These are phyloP conservation scores for Oryza nivara DNA, from an alignment of 176 grass and related monocot genomes.

Conservation along the genomic window DNA sequence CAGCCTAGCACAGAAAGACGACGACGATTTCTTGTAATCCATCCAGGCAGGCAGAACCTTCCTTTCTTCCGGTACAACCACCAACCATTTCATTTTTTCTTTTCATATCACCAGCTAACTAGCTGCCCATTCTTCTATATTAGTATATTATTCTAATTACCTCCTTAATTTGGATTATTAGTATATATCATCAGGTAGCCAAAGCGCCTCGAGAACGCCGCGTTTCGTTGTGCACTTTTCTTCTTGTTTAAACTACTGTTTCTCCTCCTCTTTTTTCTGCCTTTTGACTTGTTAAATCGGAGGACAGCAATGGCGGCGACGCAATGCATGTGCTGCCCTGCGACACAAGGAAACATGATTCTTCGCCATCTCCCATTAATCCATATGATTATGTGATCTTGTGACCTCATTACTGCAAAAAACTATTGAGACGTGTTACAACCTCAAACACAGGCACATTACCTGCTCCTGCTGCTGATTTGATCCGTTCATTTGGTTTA, in stretches of 20 bases:
- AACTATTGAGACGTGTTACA: background rate
- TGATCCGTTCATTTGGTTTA: background rate
- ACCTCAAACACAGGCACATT: background rate
- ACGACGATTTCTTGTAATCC: background rate
- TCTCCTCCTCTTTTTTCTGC: background rate
- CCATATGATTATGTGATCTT: background rate
- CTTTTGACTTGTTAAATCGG: conserved; percentile 6
- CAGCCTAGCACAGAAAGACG: background rate
- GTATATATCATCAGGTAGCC: background rate
- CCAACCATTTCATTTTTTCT: background rate
- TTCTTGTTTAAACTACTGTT: background rate
- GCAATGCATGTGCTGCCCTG: conserved; percentile 3
- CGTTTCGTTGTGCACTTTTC: background rate
- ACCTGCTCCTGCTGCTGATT: background rate
- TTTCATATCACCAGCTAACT: background rate
- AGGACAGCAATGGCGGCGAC: background rate
- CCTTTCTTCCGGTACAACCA: conserved; percentile 15
- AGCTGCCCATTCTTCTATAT: background rate
- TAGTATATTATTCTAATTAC: background rate
- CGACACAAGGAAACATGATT: background rate
- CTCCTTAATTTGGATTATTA: background rate
- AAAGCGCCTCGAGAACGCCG: conserved; percentile 12
- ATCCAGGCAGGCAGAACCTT: conserved; percentile 8
- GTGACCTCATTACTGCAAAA: too few relatives aligned
- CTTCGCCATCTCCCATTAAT: background rate